A percentile compares a stretch with the other conserved stretches of the same genome.
These are phyloP conservation scores for Volutella citrinella DNA, from an alignment of 2,329 filamentous ascomycete species.

Conservation along the genomic window DNA sequence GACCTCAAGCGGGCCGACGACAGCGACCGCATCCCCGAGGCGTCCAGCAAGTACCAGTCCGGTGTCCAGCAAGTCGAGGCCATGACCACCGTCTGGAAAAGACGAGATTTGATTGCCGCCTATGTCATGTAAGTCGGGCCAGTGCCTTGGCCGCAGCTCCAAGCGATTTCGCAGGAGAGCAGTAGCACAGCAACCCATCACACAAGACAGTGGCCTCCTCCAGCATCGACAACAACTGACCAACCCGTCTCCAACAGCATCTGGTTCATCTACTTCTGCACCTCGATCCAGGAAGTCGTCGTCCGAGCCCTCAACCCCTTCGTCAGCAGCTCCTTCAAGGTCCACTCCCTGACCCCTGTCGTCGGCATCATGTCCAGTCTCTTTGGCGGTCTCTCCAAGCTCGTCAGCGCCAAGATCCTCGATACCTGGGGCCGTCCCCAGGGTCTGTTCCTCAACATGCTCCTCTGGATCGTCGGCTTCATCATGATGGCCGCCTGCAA, in stretches of 20 bases:
- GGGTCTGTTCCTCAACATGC: constrained; percentile 50
- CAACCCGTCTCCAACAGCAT: constrained; percentile 21
- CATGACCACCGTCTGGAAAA: constrained; percentile 35
- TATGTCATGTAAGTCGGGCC: constrained; percentile 45
- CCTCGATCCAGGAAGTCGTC: constrained; percentile 40
- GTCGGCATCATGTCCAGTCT: constrained; percentile 47
- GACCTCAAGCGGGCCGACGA: too few species aligned
- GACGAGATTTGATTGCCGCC: constrained; percentile 42
- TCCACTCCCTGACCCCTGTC: constrained; percentile 48
- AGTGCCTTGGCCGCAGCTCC: too few species aligned
- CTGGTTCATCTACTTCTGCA: constrained; percentile 43
- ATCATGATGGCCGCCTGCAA: constrained; percentile 60
- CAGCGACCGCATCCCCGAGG: constrained; percentile 27
- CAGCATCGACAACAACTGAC: too few species aligned
- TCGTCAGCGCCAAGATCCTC: constrained; percentile 60
- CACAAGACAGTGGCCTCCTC: too few species aligned
- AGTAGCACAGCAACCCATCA: too few species aligned
- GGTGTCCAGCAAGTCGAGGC: constrained; percentile 50
- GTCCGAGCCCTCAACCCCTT: constrained; percentile 34
- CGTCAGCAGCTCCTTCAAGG: constrained; percentile 41
- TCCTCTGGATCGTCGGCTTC: constrained; percentile 45
- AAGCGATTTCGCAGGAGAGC: too few species aligned
- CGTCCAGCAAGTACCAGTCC: constrained; percentile 28
- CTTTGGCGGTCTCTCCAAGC: constrained; percentile 54
- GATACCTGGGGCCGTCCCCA: constrained; percentile 61